Base-by-base conservation (phyloP, 2,329 filamentous ascomycete species). In the Lizonia empirigonia region DNA sequence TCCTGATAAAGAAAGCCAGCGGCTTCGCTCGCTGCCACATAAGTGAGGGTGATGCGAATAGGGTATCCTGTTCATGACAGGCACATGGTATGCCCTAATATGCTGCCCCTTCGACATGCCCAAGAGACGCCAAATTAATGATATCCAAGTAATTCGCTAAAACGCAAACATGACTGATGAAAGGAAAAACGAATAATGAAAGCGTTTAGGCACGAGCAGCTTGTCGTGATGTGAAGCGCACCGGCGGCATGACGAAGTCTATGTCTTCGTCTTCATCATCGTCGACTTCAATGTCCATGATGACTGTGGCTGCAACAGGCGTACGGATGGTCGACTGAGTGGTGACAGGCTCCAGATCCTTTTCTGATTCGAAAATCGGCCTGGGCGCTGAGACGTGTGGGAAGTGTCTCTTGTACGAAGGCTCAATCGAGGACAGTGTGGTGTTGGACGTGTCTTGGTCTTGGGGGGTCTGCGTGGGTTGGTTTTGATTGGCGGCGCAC, bases 241-340 rank as follows among this genome's bases (percentile, higher is more conserved):
- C 60, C 19, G 71, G 69, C 9, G 71, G 70, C 64, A 73, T 65
- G n/a, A 68, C 62, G 34, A 72, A 72, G 20, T 68, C 62, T 4
- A 53, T 44, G 10, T 72, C 66, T 22, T 71, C 68, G 4, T 68
- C 64, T 10, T 70, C 67, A 6, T 72, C 64, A 23, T 73, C 68
- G 45, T 74, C 72, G 15, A 74, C 64, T 50, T 74, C 71, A 15
- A 74, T 73, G 18, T 65, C 62, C 39, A 71, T 56, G 7, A 60
- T 54, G n/a, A 42, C 20, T 30, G 54, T 39, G 15, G 49, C 27
- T 20, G 49, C 40, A 27, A 41, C 16, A 3, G 58, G 44, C 12
- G 49, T 16, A 34, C 27, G 42, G 8, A 47, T 38, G 12, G 42
- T 47, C 13, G 49, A 34, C 19, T 40, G 34, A 24, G 40, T 30